phyloP scores from a whole-genome alignment of 1,139 yeast genomes.

The Suhomyces bribrorum region DNA sequence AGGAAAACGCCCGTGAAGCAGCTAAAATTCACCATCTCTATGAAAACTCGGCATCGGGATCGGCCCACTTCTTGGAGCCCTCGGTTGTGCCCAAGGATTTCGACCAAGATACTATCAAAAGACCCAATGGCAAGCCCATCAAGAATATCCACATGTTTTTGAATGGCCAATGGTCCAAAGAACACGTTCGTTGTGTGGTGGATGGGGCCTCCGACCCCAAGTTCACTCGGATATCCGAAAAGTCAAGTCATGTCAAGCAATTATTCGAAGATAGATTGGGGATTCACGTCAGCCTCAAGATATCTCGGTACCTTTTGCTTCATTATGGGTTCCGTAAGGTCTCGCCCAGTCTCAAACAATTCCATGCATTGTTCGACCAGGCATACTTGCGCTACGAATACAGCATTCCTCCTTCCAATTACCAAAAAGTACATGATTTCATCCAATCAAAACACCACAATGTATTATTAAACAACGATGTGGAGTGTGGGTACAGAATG shows the following conservation, averaged over 20 bases:
- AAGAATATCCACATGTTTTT: not conserved
- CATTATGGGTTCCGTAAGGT: conserved; percentile 21
- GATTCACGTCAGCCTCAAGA: conserved; percentile 13
- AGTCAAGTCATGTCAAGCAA: conserved; percentile 6
- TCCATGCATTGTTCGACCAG: conserved; percentile 18
- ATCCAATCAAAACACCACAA: conserved; percentile 5
- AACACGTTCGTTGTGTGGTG: conserved; percentile 11
- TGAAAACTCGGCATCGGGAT: conserved; percentile 8
- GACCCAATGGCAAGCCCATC: not conserved
- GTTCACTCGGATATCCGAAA: not conserved
- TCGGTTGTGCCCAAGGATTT: conserved; percentile 1
- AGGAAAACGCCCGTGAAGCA: conserved; percentile 35
- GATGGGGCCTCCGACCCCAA: conserved; percentile 9
- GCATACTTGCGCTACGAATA: conserved; percentile 14
- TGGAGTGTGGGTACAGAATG: conserved; percentile 19
- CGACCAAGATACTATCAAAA: not conserved
- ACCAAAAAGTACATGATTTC: conserved; percentile 7
- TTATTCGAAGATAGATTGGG: conserved; percentile 9
- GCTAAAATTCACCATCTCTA: conserved; percentile 22
- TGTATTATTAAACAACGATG: conserved; percentile 11
- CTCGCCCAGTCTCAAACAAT: conserved; percentile 11
- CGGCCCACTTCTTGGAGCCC: conserved; percentile 1
- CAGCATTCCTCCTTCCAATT: conserved; percentile 4
- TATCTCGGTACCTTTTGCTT: conserved; percentile 18
- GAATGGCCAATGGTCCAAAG: conserved; percentile 15